Evolutionary conservation across 2,329 filamentous ascomycete genomes (phyloP), one percentile per base, ranked within the genome.

Genomic region (Colletotrichum spinosum): DNA sequence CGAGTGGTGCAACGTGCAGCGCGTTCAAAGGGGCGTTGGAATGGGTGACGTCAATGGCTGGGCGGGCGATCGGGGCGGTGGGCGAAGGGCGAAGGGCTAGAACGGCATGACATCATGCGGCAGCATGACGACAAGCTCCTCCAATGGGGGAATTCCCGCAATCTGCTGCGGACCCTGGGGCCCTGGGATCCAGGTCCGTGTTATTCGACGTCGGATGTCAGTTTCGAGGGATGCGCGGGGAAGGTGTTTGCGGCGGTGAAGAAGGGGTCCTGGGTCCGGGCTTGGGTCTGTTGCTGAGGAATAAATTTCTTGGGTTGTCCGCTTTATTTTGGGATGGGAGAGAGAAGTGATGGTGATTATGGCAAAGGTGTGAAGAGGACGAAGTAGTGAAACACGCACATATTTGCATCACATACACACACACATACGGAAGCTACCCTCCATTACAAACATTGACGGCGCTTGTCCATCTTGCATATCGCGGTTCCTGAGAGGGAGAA

Each of bases 91-190:
- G 25, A 25, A 25, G 25, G 25, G 25, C 25, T 25, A 25, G 25
- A 25, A 25, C 25, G 25, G 33, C 37, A 66, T 66, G 63, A 63
- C 63, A 66, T 66, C 63, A 66, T 63, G 63, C 53, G 41, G 63
- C 52, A 63, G 12, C 52, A 56, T 66, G 63, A 66, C 59, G 58
- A 63, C 63, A 57, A 57, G 58, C 63, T 53, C 53, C 42, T 33
- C 62, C 62, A 65, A 65, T 62, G 46, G 52, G 57, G 39, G 33
- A 56, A 41, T 39, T 38, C 53, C 25, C 52, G n/a, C 17, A 7
- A 17, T 42, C 53, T 53, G 48, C 53, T 53, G 48, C 39, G 37
- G 49, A n/a, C 34, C 25, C 25, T 25, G 25, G 25, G 25, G 4
- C 25, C 4, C 17, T 17, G 17, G 17, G 17, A 17, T 17, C 25